Base-by-base conservation (phyloP, 805 yeast species). In the Saccharomycopsis microspora region DNA sequence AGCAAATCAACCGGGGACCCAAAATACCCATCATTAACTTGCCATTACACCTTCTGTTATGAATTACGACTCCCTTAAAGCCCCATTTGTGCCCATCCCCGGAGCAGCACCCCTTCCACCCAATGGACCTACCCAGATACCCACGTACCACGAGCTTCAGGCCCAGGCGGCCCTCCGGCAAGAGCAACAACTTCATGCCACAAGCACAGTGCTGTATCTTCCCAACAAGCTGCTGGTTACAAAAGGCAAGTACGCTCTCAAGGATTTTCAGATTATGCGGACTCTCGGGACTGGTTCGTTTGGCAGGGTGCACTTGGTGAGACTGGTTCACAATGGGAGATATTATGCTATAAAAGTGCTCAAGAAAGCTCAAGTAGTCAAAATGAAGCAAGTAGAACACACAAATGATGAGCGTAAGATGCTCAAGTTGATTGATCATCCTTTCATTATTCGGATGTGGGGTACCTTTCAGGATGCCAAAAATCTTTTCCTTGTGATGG, bases 231-330 rank as follows among this genome's bases (percentile, higher is more conserved):
- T 51, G n/a, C 34, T 56, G 9, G 50, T 53, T 3, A 66, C 83
- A 39, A 78, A 77, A 56, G 96, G 96, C 10, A 88, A 87, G 60
- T 89, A 89, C 63, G 74, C 84, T 9, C 65, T 89, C 10, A 64
- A 71, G 29, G 97, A 89, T 67, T 89, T 89, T 60, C 82, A 80
- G 55, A 80, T 88, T 51, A 72, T 84, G 71, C 74, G 96, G 55
- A 89, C 97, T 5, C 69, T 89, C 49, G 97, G 97, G 1, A 89
- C 97, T 0, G 97, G 97, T 1, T 88, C 96, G 3, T 89, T 89
- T 68, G 97, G 97, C 29, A 73, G 97, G 52, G 97, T 89, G 41
- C 97, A 89, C 65, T 67, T 89, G 48, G 95, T 86, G 4, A 71
- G 93, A 39, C 80, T 89, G 3, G 85, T 85, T 34, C 96, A 89